These are phyloP conservation scores for Yamadazyma atmosphaerica DNA, from an alignment of 1,139 yeast species.

Conservation along the genomic window DNA sequence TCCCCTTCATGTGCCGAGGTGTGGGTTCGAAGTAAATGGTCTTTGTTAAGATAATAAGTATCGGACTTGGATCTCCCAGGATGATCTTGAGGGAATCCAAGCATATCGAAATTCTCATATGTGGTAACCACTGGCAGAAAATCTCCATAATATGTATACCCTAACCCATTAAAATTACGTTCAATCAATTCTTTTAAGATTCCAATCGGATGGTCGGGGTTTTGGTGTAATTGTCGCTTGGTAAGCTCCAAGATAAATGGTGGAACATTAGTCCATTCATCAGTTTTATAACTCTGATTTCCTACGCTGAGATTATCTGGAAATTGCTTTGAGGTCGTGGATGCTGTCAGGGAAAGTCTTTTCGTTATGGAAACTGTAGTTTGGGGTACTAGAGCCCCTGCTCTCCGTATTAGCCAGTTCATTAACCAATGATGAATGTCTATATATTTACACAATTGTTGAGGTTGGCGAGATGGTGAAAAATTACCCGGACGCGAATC, in stretches of 20 bases:
- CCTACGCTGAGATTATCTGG: conserved; percentile 43
- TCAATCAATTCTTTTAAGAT: conserved; percentile 77
- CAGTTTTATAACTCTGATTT: conserved; percentile 57
- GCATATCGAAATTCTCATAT: conserved; percentile 82
- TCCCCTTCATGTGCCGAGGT: conserved; percentile 96
- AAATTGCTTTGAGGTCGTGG: conserved; percentile 10
- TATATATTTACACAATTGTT: too few relatives aligned
- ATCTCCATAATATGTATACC: conserved; percentile 78
- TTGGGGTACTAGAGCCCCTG: too few relatives aligned
- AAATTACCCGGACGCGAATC: background rate
- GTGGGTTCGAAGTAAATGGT: conserved; percentile 78
- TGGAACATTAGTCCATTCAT: conserved; percentile 86
- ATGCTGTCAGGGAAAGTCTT: background rate
- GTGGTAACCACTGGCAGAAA: conserved; percentile 84
- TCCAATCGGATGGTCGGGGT: conserved; percentile 85
- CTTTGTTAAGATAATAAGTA: conserved; percentile 82
- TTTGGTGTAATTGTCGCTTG: conserved; percentile 70
- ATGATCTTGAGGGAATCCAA: conserved; percentile 90
- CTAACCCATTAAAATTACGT: conserved; percentile 59
- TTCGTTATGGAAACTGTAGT: background rate
- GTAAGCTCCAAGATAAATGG: conserved; percentile 69
- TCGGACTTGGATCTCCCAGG: conserved; percentile 93
- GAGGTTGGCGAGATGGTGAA: background rate
- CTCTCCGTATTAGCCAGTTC: too few relatives aligned
- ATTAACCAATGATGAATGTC: too few relatives aligned